Conservation (phyloP, 257 asterid species). For the Agastache rugosa region DNA sequence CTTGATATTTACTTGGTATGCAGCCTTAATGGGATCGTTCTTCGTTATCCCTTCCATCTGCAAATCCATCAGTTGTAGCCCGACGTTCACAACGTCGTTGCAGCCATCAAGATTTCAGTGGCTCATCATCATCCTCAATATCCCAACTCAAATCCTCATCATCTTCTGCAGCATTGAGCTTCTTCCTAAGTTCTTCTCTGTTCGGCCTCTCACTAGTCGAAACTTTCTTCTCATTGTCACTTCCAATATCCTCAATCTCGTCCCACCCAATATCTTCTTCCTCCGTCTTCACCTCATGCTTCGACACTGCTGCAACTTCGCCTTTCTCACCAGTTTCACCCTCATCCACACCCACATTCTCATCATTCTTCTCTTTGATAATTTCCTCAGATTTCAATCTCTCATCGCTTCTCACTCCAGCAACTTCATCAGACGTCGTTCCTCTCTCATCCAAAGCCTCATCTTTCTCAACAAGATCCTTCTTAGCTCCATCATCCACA, state of each 20-base stretch:
- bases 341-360: conserved; percentile 40
- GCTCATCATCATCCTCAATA: conserved; percentile 80
- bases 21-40: conserved; percentile 13
- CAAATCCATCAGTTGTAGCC: conserved; percentile 2
- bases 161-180: conserved; percentile 67
- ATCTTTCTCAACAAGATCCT: conserved; percentile 16
- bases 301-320: conserved; percentile 35
- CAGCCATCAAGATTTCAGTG: conserved; percentile 52
- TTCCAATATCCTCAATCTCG: conserved; percentile 78
- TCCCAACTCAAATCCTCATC: conserved; percentile 77
- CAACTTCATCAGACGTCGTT: conserved; percentile 35
- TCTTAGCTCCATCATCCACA: conserved; percentile 39
- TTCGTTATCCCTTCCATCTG: neutral
- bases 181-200: conserved; percentile 57
- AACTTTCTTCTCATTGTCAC: conserved; percentile 67
- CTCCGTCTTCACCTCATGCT: conserved; percentile 37
- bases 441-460: conserved; percentile 46
- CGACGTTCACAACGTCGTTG: conserved; percentile 21
- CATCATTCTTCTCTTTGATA: conserved; percentile 36
- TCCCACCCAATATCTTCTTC: conserved; percentile 89
- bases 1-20: conserved; percentile 40
- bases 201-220: conserved; percentile 42
- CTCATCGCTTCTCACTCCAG: conserved; percentile 34
- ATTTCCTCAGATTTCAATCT: conserved; percentile 36
- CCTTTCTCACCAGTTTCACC: conserved; percentile 41